Evolutionary conservation across 495 filamentous ascomycete species (phyloP).

Genomic region (Daldinia caldariorum): DNA sequence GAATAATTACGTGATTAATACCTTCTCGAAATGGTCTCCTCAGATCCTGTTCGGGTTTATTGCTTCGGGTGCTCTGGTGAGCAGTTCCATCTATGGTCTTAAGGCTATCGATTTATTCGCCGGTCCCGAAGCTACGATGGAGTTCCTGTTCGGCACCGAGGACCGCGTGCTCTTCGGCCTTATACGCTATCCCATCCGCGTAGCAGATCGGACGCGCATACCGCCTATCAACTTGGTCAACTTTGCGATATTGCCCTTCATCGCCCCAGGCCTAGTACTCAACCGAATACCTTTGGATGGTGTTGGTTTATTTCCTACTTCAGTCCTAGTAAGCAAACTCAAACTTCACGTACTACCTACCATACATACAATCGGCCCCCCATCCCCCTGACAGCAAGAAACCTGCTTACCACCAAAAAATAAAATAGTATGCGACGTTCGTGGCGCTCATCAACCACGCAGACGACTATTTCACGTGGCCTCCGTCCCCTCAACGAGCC

Average conservation of each 20-base stretch:
- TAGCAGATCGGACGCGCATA: not conserved
- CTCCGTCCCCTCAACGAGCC: slow-evolving; percentile 76
- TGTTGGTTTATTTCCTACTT: slow-evolving; percentile 48
- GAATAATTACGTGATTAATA: slow-evolving; percentile 62
- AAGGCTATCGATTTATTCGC: slow-evolving; percentile 51
- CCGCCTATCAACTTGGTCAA: slow-evolving; percentile 35
- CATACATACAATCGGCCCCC: not conserved
- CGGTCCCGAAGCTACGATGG: slow-evolving; percentile 43
- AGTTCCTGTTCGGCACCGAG: slow-evolving; percentile 42
- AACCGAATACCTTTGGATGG: slow-evolving; percentile 47
- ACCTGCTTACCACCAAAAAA: slow-evolving; percentile 1
- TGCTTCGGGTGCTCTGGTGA: slow-evolving; percentile 61
- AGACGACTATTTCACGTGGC: slow-evolving; percentile 63
- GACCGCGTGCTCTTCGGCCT: slow-evolving; percentile 5
- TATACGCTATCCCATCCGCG: slow-evolving; percentile 4
- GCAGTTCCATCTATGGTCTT: slow-evolving; percentile 53
- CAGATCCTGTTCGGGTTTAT: slow-evolving; percentile 66
- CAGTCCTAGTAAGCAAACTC: slow-evolving; percentile 48
- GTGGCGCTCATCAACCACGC: slow-evolving; percentile 40
- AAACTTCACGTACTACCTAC: not conserved
- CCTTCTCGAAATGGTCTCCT: slow-evolving; percentile 67
- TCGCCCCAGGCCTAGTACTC: slow-evolving; percentile 55
- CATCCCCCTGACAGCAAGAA: not conserved
- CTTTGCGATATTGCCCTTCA: slow-evolving; percentile 44
- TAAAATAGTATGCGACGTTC: slow-evolving; percentile 38